Conservation (phyloP, 1,139 yeast species). For the Pichia sp. region DNA sequence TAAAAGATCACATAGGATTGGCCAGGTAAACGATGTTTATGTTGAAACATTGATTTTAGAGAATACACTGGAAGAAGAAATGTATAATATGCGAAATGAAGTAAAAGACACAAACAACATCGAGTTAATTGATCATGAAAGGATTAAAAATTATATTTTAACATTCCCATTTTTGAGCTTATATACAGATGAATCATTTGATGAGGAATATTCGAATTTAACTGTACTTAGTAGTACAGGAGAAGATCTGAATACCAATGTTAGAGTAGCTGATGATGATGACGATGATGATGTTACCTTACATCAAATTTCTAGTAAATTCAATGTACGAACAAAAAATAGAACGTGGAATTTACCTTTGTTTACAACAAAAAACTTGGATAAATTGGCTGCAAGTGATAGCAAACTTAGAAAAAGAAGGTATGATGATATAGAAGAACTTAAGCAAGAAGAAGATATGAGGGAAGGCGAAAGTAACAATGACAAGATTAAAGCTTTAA, state of each 20-base stretch:
- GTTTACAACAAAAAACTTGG: constrained; percentile 39
- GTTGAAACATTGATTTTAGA: constrained; percentile 62
- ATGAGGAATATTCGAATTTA: constrained; percentile 13
- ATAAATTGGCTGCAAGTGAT: constrained; percentile 29
- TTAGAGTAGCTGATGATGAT: neutral
- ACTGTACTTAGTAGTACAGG: neutral
- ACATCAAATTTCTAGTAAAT: constrained; percentile 10
- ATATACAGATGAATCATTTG: constrained; percentile 15
- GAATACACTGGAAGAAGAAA: constrained; percentile 62
- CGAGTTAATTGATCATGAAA: constrained; percentile 45
- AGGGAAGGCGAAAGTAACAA: neutral
- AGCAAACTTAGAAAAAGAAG: constrained; percentile 16
- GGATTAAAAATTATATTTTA: constrained; percentile 51
- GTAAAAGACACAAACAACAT: constrained; percentile 23
- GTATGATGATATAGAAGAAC: constrained; percentile 8
- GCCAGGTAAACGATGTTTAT: constrained; percentile 48
- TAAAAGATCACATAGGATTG: constrained; percentile 68
- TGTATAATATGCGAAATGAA: constrained; percentile 37
- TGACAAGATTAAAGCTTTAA: neutral
- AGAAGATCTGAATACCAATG: neutral
- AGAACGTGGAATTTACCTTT: constrained; percentile 40
- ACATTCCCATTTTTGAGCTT: constrained; percentile 41
- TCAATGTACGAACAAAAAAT: constrained; percentile 3
- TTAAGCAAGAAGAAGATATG: constrained; percentile 1
- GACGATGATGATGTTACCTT: constrained; percentile 19